phyloP scores from a whole-genome alignment of 768 basidiomycete genomes.

The Suillus occidentalis region DNA sequence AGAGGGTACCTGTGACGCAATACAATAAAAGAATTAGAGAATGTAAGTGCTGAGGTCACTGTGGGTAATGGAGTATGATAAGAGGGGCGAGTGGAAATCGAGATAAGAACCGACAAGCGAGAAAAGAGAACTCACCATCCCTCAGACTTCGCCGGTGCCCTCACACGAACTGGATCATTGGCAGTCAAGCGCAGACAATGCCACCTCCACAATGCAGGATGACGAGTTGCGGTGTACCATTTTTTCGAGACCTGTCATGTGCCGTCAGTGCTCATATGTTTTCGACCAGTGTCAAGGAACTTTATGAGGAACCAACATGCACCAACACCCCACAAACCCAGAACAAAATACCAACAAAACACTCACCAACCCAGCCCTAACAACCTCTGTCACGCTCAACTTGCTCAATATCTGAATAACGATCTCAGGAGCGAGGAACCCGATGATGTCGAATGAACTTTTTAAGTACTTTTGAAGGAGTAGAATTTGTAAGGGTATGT shows the following conservation, averaged over 20 bases:
- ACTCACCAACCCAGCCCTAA: constrained; percentile 45
- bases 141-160: constrained; percentile 59
- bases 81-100: neutral
- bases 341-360: neutral
- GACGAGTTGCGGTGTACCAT: constrained; percentile 41
- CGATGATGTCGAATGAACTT: constrained; percentile 82
- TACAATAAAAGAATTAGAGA: neutral
- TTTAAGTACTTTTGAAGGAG: constrained; percentile 82
- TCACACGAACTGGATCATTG: constrained; percentile 67
- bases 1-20: constrained; percentile 51
- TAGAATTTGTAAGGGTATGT: constrained; percentile 80
- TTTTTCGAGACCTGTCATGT: constrained; percentile 41
- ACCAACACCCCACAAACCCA: neutral
- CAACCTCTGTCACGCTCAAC: constrained; percentile 59
- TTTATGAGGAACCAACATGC: neutral
- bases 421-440: constrained; percentile 65
- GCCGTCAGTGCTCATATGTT: constrained; percentile 5
- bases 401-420: constrained; percentile 62
- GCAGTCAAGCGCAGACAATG: constrained; percentile 74
- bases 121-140: constrained; percentile 59
- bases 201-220: constrained; percentile 75
- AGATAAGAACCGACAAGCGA: neutral
- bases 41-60: neutral
- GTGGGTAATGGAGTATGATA: neutral
- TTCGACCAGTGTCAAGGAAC: neutral